Evolutionary conservation across 2,329 filamentous ascomycete species (phyloP).

Genomic region (Penicillium sclerotigenum): DNA sequence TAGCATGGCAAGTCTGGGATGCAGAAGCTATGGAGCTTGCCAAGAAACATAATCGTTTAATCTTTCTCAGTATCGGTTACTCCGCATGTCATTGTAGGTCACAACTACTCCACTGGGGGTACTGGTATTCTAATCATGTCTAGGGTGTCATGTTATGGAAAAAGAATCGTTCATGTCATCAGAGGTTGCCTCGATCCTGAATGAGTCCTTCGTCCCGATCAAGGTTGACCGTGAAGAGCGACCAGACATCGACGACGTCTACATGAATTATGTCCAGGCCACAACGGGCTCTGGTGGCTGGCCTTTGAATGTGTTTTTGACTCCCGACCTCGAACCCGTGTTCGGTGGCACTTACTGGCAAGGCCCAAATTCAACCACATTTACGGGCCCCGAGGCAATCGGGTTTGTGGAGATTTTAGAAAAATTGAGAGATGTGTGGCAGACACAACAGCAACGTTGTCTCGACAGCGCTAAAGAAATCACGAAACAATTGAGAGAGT

Average conservation of each 20-base stretch:
- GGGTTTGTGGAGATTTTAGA: conserved; percentile 79
- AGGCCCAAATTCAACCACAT: conserved; percentile 61
- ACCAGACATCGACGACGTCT: conserved; percentile 90
- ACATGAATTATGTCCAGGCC: conserved; percentile 97
- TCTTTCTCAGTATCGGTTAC: conserved; percentile 94
- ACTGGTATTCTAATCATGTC: conserved; percentile 15
- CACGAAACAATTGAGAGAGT: conserved; percentile 74
- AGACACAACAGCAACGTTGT: conserved; percentile 77
- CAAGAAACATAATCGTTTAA: conserved; percentile 75
- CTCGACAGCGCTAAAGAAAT: conserved; percentile 80
- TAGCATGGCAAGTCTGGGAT: conserved; percentile 89
- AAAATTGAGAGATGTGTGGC: conserved; percentile 74
- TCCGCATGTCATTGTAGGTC: conserved; percentile 86
- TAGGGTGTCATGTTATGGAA: conserved; percentile 86
- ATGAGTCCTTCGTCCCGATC: conserved; percentile 83
- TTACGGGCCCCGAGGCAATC: conserved; percentile 57
- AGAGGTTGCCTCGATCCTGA: conserved; percentile 76
- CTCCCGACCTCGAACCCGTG: conserved; percentile 85
- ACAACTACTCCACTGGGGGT: no score
- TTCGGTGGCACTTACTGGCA: conserved; percentile 98
- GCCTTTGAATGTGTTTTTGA: conserved; percentile 96
- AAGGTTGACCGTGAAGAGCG: conserved; percentile 92
- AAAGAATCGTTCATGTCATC: conserved; percentile 85
- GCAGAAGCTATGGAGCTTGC: conserved; percentile 73
- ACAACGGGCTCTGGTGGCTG: conserved; percentile 87